Evolutionary conservation across 768 basidiomycete genomes (phyloP), one percentile per base, ranked within the genome.

Genomic region (Lactarius sp.): DNA sequence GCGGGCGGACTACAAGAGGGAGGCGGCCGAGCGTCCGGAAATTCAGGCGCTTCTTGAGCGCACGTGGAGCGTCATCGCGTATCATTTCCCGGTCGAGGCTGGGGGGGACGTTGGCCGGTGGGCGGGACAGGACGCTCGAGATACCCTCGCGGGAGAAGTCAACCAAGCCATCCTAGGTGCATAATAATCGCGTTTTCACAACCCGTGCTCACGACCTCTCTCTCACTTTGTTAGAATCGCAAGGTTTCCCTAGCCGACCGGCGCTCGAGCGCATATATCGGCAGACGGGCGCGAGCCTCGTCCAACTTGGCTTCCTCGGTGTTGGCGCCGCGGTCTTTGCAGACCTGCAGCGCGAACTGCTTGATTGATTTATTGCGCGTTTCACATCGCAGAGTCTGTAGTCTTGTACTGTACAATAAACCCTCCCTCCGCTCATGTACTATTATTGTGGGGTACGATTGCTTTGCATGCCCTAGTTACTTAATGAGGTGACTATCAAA

Each of bases 81-180:
- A 85, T 71, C 83, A 86, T 49, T 85, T 91, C 71, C 91, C 90
- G 22, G 73, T 83, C 63, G 82, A 81, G 60, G 86, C 82, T 6
- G 84, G 83, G 4, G 87, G 87, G 13, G 80, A 83, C 37, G 82
- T 84, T 16, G 82, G 85, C 20, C 84, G 83, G 66, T 80, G 90
- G 22, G 89, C 84, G 9, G 85, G 90, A 46, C 81, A 85, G 63
- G 83, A 81, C 49, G 84, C 88, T 36, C 79, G 89, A 63, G 77
- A 83, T 58, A 73, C 78, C 41, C 79, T 94, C 60, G 87, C 88
- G 34, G 85, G 83, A 62, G 90, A 92, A 75, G 73, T 94, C 44
- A 94, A 94, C 69, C 81, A 85, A 72, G 90, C 86, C 46, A 92
- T 95, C 61, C 77, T 94, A 58, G 88, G 92, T 93, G 69, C 68